These are phyloP conservation scores for Boehmeria nivea DNA, from an alignment of 306 rosid genomes.

Conservation along the genomic window DNA sequence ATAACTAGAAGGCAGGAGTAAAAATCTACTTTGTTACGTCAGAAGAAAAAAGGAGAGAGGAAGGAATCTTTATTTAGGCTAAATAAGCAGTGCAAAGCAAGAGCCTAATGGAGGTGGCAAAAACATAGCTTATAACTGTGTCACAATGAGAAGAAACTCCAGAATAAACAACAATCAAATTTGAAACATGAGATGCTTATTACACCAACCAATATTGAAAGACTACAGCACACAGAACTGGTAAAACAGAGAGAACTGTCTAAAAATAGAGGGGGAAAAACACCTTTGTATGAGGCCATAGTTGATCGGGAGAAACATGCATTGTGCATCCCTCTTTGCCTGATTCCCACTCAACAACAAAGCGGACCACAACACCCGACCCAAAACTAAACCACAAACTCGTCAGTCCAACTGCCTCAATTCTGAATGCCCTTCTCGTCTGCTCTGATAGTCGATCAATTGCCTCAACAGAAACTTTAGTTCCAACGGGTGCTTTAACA, in stretches of 20 bases:
- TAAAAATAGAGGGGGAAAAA: constrained; percentile 19
- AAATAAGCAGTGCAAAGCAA: no score
- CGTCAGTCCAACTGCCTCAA: constrained; percentile 97
- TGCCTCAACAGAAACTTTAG: constrained; percentile 54
- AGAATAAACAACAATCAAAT: background rate
- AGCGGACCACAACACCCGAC: constrained; percentile 84
- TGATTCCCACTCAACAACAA: constrained; percentile 99
- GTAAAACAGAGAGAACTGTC: constrained; percentile 8
- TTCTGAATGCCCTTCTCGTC: constrained; percentile 83
- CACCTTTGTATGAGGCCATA: constrained; percentile 99
- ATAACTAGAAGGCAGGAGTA: no score
- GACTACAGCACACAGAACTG: constrained; percentile 7
- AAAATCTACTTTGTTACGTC: no score
- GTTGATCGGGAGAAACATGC: constrained; percentile 98
- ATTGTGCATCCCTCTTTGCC: constrained; percentile 98
- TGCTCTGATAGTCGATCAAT: constrained; percentile 84
- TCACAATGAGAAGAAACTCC: background rate
- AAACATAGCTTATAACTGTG: no score
- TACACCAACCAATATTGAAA: constrained; percentile 6
- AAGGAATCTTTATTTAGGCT: no score
- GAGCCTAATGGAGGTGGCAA: no score
- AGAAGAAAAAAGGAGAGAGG: no score
- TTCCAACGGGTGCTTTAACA: constrained; percentile 49
- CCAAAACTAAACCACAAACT: constrained; percentile 99
- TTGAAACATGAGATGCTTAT: background rate